These are phyloP conservation scores for Nemania sp. DNA, from an alignment of 2,329 filamentous ascomycete genomes.

Conservation along the genomic window DNA sequence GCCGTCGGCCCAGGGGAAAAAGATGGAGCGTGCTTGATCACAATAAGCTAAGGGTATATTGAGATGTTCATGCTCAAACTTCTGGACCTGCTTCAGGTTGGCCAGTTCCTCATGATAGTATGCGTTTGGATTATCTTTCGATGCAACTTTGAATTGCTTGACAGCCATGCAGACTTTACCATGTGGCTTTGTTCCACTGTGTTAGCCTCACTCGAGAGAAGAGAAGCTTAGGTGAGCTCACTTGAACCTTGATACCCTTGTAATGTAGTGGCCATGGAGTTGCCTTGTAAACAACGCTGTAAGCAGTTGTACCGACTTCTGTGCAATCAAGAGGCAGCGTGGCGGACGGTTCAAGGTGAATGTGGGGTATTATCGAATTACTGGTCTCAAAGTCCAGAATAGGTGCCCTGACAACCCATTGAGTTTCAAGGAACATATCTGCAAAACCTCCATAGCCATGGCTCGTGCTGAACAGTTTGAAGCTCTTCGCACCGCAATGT, in stretches of 20 bases:
- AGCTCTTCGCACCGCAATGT: background rate
- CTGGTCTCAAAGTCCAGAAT: constrained; percentile 1
- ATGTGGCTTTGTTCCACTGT: background rate
- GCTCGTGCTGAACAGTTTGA: background rate
- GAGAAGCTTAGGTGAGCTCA: background rate
- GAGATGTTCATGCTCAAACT: constrained; percentile 1
- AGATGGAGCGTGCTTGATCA: background rate
- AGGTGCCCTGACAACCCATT: constrained; percentile 5
- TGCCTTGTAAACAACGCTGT: constrained; percentile 1
- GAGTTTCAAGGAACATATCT: constrained; percentile 5
- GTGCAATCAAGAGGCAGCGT: background rate
- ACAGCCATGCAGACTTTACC: background rate
- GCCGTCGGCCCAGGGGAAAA: constrained; percentile 6
- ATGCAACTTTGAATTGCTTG: background rate
- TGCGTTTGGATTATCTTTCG: background rate
- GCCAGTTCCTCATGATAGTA: background rate
- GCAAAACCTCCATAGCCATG: background rate
- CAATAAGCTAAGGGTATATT: background rate
- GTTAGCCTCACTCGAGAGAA: background rate
- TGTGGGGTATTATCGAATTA: constrained; percentile 1
- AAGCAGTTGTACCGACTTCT: background rate
- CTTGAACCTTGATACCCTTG: background rate
- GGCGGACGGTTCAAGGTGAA: background rate
- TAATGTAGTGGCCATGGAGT: background rate
- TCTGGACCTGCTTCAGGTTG: background rate